Conservation (phyloP, 176 grass and related monocot genomes). For the Ananas comosus region DNA sequence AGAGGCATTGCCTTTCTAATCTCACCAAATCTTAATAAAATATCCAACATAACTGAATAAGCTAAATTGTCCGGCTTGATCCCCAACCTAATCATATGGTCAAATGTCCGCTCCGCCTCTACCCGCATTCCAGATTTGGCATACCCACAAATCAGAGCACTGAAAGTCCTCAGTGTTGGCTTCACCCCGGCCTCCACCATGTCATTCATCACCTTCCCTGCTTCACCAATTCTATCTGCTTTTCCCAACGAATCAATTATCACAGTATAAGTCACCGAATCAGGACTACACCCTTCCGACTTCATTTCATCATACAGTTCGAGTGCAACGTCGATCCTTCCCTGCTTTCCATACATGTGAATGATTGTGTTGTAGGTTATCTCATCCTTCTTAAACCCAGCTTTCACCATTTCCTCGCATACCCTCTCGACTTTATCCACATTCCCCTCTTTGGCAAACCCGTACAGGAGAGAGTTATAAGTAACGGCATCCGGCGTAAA, state of each 20-base stretch:
- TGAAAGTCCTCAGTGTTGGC: slow-evolving; percentile 72
- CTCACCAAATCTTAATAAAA: slow-evolving; percentile 64
- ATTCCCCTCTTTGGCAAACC: slow-evolving; percentile 65
- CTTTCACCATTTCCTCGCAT: slow-evolving; percentile 61
- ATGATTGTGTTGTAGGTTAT: slow-evolving; percentile 96
- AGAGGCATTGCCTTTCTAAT: slow-evolving; percentile 49
- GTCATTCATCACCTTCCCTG: slow-evolving; percentile 57
- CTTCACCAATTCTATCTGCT: slow-evolving; percentile 67
- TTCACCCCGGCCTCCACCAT: slow-evolving; percentile 67
- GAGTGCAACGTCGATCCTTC: slow-evolving; percentile 59
- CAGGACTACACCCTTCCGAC: slow-evolving; percentile 53
- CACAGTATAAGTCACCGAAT: slow-evolving; percentile 80
- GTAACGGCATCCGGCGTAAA: slow-evolving; percentile 72
- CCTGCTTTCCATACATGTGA: slow-evolving; percentile 81
- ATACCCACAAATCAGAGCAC: slow-evolving; percentile 78
- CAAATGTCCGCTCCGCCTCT: slow-evolving; percentile 56
- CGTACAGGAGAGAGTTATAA: slow-evolving; percentile 76
- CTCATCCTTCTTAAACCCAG: slow-evolving; percentile 78
- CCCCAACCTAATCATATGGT: slow-evolving; percentile 54
- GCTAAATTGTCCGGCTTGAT: slow-evolving; percentile 71
- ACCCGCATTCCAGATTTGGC: slow-evolving; percentile 66
- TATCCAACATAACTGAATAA: slow-evolving; percentile 82
- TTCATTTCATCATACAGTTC: slow-evolving; percentile 81
- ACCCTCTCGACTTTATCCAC: slow-evolving; percentile 51
- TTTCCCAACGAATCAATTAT: slow-evolving; percentile 89